phyloP scores from a whole-genome alignment of 495 filamentous ascomycete genomes.

The Margaritispora aquatica region DNA sequence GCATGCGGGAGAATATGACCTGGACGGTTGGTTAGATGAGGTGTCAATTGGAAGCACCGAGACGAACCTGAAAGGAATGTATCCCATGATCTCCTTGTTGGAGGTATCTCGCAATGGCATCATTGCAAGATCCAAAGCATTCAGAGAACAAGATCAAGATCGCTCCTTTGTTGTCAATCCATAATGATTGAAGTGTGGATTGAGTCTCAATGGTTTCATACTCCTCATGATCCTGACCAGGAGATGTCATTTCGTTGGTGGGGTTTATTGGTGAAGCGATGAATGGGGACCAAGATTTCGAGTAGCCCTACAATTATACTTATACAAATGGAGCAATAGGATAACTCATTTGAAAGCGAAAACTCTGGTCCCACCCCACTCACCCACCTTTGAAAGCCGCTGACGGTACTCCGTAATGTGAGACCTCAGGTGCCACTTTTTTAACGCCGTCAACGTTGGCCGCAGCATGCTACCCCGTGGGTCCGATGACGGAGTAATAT shows the following conservation, averaged over 20 bases:
- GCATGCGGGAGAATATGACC: constrained; percentile 77
- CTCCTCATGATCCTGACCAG: neutral
- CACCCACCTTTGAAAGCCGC: neutral
- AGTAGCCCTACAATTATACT: too few relatives aligned
- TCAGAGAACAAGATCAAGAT: constrained; percentile 12
- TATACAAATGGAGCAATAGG: neutral
- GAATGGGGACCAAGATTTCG: too few relatives aligned
- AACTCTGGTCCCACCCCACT: too few relatives aligned
- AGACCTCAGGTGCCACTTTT: too few relatives aligned
- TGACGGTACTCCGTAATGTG: neutral
- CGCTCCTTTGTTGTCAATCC: constrained; percentile 16
- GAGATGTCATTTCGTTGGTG: too few relatives aligned
- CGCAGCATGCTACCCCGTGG: too few relatives aligned
- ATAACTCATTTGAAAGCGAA: neutral
- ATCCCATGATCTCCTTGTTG: constrained; percentile 17
- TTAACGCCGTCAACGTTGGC: too few relatives aligned
- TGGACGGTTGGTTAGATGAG: constrained; percentile 31
- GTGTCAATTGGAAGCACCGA: neutral
- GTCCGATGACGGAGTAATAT: too few relatives aligned
- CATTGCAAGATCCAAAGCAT: constrained; percentile 10
- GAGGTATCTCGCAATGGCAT: constrained; percentile 20
- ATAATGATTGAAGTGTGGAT: neutral
- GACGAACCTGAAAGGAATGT: constrained; percentile 20
- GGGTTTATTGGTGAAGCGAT: too few relatives aligned
- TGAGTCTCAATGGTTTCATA: neutral